Percentiles rank a stretch among this genome's conserved stretches.
Conservation (phyloP, 2,329 filamentous ascomycete species). For the Colletotrichum sp. region DNA sequence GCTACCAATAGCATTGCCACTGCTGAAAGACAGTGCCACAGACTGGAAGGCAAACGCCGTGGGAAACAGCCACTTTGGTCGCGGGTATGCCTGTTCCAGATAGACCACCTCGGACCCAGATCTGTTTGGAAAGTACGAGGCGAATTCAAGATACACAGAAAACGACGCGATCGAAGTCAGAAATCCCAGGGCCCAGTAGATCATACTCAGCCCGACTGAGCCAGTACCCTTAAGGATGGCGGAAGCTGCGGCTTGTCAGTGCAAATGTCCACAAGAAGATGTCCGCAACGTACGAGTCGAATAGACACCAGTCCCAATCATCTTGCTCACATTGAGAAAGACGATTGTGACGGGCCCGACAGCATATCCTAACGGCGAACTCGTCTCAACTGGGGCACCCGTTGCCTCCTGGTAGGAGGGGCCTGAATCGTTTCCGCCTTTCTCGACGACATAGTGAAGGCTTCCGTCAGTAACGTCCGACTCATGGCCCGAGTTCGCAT, state of each 20-base stretch:
- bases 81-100: conserved; percentile 70
- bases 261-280: background rate
- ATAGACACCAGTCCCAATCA: conserved; percentile 68
- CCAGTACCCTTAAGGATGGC: conserved; percentile 64
- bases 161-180: conserved; percentile 56
- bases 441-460: conserved; percentile 4
- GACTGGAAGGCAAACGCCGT: conserved; percentile 68
- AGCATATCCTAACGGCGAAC: conserved; percentile 65
- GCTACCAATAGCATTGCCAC: conserved; percentile 58
- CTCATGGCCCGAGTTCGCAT: background rate
- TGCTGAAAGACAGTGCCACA: conserved; percentile 68
- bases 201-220: conserved; percentile 64
- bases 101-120: conserved; percentile 72
- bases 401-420: conserved; percentile 4
- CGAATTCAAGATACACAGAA: conserved; percentile 66
- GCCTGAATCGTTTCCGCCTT: conserved; percentile 20
- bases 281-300: conserved; percentile 48
- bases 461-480: background rate
- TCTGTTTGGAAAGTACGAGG: conserved; percentile 69
- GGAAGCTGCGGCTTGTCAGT: conserved; percentile 45
- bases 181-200: conserved; percentile 70
- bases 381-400: conserved; percentile 64
- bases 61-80: conserved; percentile 68
- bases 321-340: conserved; percentile 65
- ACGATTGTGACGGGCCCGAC: conserved; percentile 61